Evolutionary conservation across 805 yeast genomes (phyloP).

Genomic region (Lachancea mirantina): DNA sequence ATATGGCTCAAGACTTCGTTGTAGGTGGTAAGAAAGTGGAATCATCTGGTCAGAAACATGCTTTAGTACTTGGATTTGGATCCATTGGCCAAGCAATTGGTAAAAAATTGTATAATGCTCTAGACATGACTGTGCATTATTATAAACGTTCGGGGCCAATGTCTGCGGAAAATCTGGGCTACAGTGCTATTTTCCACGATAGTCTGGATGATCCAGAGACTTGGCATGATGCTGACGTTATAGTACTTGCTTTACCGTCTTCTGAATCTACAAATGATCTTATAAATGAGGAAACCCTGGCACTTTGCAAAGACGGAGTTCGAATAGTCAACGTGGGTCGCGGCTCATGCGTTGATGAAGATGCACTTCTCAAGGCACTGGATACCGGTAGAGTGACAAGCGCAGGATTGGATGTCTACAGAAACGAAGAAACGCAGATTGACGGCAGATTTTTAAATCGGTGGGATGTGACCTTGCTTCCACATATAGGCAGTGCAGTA

Average conservation of each 20-base stretch:
- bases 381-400: slow-evolving; percentile 51
- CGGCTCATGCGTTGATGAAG: slow-evolving; percentile 61
- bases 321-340: slow-evolving; percentile 71
- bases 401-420: slow-evolving; percentile 70
- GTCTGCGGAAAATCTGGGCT: slow-evolving; percentile 37
- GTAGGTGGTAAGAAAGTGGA: slow-evolving; percentile 42
- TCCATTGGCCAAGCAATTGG: slow-evolving; percentile 65
- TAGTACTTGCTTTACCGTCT: slow-evolving; percentile 63
- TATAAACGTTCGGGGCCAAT: slow-evolving; percentile 45
- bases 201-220: slow-evolving; percentile 37
- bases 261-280: slow-evolving; percentile 50
- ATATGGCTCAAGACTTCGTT: slow-evolving; percentile 36
- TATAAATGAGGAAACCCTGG: slow-evolving; percentile 43
- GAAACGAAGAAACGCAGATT: slow-evolving; percentile 49
- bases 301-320: slow-evolving; percentile 44
- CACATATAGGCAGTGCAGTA: slow-evolving; percentile 69
- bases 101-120: slow-evolving; percentile 38
- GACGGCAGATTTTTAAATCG: slow-evolving; percentile 44
- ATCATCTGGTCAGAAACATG: slow-evolving; percentile 52
- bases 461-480: slow-evolving; percentile 58
- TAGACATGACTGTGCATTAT: slow-evolving; percentile 62
- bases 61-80: slow-evolving; percentile 68
- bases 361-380: slow-evolving; percentile 55
- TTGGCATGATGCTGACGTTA: slow-evolving; percentile 41
- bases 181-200: slow-evolving; percentile 37